Base-by-base conservation (phyloP, 2,329 filamentous ascomycete genomes). In the Colletotrichum sojae region DNA sequence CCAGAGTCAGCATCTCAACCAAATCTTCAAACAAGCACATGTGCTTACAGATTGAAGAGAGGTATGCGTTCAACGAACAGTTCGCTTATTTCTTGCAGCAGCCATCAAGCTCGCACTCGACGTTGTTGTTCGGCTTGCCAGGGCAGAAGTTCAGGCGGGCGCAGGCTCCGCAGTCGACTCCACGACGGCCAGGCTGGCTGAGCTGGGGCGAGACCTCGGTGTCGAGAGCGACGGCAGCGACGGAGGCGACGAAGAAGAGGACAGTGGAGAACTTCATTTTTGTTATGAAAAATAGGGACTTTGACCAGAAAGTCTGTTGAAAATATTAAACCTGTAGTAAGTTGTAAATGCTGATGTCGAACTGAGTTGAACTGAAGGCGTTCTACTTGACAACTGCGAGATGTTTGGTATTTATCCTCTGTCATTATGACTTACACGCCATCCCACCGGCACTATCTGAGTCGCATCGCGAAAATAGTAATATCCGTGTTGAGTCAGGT, bases 251-350 rank as follows among this genome's bases (percentile, higher is more conserved):
- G 13, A 68, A 65, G 13, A 68, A 13, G 53, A 65, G n/a, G 39
- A 68, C 40, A 3, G 61, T 22, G 48, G 40, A 59, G 40, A 68
- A 55, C 46, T 58, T 68, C 61, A 68, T 68, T 68, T 65, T 68
- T 40, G 25, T 12, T 18, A 4, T n/a, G 36, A 12, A 13, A 31
- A 31, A 6, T 31, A 8, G 52, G 5, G 40, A 53, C 59, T 58
- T 68, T 52, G 16, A 63, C 59, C 52, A 20, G 52, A 63, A 67
- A 63, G 58, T 15, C 59, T 51, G 40, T 36, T 31, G 27, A 9
- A 15, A 3, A 12, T 45, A 56, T 25, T 56, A 31, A 18, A n/a
- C 18, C 3, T 20, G 46, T 15, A 16, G 10, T 36, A 53, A 3
- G 18, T 25, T 13, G 57, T 43, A 52, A 20, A 18, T 12, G 9